Base-by-base conservation (phyloP, 1,284 basidiomycete species). In the Tetrapyrgos nigripes region DNA sequence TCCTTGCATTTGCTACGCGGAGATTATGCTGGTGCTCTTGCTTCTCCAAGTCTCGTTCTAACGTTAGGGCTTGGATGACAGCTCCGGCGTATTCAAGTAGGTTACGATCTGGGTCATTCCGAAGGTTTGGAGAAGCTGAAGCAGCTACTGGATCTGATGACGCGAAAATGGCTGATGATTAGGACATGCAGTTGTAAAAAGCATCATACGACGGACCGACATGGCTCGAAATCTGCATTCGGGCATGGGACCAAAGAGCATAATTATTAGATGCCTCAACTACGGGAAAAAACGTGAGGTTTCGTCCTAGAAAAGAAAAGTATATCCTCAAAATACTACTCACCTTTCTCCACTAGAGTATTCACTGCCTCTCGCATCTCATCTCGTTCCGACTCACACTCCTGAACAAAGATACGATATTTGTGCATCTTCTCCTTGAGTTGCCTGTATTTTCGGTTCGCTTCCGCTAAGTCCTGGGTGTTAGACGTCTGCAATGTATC, bases 311-410 rank as follows among this genome's bases (percentile, higher is more conserved):
- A 61, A 29, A 49, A 53, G 44, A 57, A 44, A 50, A 43, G 46
- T 48, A 23, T n/a, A 24, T 24, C 57, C 13, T 33, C 23, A 47
- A 31, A 11, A 40, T 45, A 44, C 28, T 19, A 66, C 79, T 49
- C 64, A 88, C 88, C 83, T 84, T 84, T 86, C 65, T 84, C 76
- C 19, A 86, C 78, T 45, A 88, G 70, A 59, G 79, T 72, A 45
- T 79, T 64, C 1, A 88, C 83, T 5, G 78, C 83, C 50, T 83
- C 83, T 60, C 78, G 75, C 65, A 85, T 67, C 54, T 85, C 82
- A 62, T 86, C 83, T 59, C 74, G 75, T 65, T 88, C 84, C 3
- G 66, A 66, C 67, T 86, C 82, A 4, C 76, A 69, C 8, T 61
- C 68, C 50, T 68, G 75, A 10, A 78, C 72, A 13, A 71, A 62